Base-by-base conservation (phyloP, 2,329 filamentous ascomycete genomes). In the Calonectria hawksworthii region DNA sequence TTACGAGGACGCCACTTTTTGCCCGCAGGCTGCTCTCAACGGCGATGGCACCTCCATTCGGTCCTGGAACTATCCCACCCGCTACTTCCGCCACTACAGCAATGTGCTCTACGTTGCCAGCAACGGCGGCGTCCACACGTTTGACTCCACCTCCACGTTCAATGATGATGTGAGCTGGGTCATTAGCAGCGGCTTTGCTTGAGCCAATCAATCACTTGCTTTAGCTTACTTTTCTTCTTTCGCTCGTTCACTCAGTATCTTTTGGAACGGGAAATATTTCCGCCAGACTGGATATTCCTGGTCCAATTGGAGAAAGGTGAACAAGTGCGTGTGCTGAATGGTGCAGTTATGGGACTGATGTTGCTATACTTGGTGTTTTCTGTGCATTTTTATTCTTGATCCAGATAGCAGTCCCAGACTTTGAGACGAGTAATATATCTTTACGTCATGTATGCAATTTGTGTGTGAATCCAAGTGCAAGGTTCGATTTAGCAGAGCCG, bases 1-100 rank as follows among this genome's bases (percentile, higher is more conserved):
- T 83, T 47, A 83, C 5, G 91, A 93, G 77, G 92, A 93, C 63
- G 90, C 92, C 10, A 93, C 92, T 0, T 93, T 93, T 83, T 93
- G 92, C 80, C 86, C 90, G 0, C 86, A 89, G 81, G 73, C 86
- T 0, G 89, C 88, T 0, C 83, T 93, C 28, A 89, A 82, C 76
- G 89, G 90, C 6, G 80, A 86, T 54, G 90, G 89, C 9, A 88
- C 75, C 75, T 88, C 90, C 0, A 85, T 93, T 38, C 86, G 89
- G 6, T 86, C 90, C 1, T 93, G 91, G 91, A 87, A 85, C 54
- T 92, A 91, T 78, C 91, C 92, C 0, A 92, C 91, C 0, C 87
- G 91, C 56, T 92, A 86, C 73, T 84, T 92, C 79, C 87, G 92
- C 28, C 91, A 93, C 79, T 92, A 87, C 18, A 72, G 4, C 54